Percentiles rank a stretch among this genome's conserved stretches.
Conservation (phyloP, 2,329 filamentous ascomycete species). For the Ceratocystis smalleyi region DNA sequence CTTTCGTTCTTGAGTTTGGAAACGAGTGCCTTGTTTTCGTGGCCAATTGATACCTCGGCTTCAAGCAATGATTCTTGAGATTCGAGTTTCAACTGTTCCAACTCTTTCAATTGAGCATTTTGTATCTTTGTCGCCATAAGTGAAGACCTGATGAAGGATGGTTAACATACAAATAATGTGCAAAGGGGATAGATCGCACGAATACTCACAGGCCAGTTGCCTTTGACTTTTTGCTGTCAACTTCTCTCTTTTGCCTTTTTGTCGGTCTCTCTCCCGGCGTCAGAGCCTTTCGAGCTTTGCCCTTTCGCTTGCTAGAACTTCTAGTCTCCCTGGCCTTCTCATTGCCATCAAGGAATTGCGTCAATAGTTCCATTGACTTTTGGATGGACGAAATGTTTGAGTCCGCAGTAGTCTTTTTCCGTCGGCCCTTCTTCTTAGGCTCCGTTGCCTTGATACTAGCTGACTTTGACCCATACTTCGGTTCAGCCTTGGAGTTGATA, state of each 20-base stretch:
- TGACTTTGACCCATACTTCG: not conserved
- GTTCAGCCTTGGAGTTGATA: not conserved
- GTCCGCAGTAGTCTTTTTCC: not conserved
- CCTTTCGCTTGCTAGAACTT: not conserved
- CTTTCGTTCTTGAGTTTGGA: slow-evolving; percentile 9
- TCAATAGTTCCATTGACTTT: not conserved
- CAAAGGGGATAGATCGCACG: not conserved
- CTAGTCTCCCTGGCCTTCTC: not conserved
- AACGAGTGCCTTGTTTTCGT: slow-evolving; percentile 8
- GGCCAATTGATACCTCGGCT: slow-evolving; percentile 6
- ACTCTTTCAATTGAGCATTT: slow-evolving; percentile 8
- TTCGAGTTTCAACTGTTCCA: slow-evolving; percentile 3
- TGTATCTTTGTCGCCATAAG: slow-evolving; percentile 10
- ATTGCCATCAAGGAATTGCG: not conserved
- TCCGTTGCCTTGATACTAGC: not conserved
- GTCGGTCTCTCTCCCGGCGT: not conserved
- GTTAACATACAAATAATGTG: not conserved
- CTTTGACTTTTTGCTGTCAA: not conserved
- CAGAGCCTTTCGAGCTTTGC: not conserved
- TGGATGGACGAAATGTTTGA: not conserved
- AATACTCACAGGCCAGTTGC: slow-evolving; percentile 6
- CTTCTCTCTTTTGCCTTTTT: slow-evolving; percentile 8
- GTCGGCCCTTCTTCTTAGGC: not conserved
- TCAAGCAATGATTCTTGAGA: slow-evolving; percentile 1
- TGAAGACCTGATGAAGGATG: not conserved